Conservation (phyloP, 352 stramenopile genomes). For the Phytophthora cryptogea region DNA sequence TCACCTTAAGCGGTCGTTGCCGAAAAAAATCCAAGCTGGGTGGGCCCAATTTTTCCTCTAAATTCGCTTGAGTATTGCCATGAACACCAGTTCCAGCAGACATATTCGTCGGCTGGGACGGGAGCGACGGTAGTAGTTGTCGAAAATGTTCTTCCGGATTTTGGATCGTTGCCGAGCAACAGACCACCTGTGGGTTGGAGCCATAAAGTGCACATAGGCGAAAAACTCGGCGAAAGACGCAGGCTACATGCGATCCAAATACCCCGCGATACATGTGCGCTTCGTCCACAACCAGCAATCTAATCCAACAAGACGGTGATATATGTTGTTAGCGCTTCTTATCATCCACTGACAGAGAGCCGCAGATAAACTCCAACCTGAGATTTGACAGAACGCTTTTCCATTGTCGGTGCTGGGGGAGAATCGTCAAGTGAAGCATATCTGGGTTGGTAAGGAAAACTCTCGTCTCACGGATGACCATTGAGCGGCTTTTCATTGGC, state of each 20-base stretch:
- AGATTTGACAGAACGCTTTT: constrained; percentile 88
- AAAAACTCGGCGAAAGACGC: constrained; percentile 91
- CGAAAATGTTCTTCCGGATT: constrained; percentile 94
- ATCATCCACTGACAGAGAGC: background rate
- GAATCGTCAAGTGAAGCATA: constrained; percentile 97
- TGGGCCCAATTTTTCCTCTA: constrained; percentile 20
- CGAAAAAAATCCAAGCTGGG: constrained; percentile 67
- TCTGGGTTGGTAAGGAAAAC: constrained; percentile 99
- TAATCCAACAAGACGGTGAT: constrained; percentile 20
- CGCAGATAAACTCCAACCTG: constrained; percentile 46
- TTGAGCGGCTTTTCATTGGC: constrained; percentile 84
- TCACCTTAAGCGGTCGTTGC: constrained; percentile 57
- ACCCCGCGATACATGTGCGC: constrained; percentile 95
- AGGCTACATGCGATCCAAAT: constrained; percentile 85
- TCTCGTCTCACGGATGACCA: constrained; percentile 85
- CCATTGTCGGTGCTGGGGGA: constrained; percentile 94
- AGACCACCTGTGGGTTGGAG: constrained; percentile 89
- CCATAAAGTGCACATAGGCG: constrained; percentile 87
- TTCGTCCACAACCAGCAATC: constrained; percentile 82
- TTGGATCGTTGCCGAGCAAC: constrained; percentile 96
- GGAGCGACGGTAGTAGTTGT: constrained; percentile 83
- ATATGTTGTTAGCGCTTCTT: constrained; percentile 1
- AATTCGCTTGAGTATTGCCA: background rate
- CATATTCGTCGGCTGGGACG: constrained; percentile 12
- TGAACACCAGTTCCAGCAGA: background rate